Evolutionary conservation across 208 protist genomes (phyloP).

Genomic region (Acanthamoeba royreba): DNA sequence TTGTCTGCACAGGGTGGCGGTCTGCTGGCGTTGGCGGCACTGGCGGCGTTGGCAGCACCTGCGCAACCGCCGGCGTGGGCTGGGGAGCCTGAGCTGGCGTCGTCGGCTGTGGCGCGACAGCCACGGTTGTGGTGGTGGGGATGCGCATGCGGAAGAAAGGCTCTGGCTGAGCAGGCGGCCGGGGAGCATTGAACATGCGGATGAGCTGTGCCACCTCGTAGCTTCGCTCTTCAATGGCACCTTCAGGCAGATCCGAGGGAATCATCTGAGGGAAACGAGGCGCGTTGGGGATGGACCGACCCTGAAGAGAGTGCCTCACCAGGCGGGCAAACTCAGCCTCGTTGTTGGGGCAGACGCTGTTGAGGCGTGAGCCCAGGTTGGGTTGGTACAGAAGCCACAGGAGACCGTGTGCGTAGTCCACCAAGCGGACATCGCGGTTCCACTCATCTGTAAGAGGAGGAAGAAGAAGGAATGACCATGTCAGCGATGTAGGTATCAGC

Average conservation of each 20-base stretch:
- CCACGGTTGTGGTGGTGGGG: not conserved
- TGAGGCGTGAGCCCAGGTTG: conserved; percentile 14
- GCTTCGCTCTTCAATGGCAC: not conserved
- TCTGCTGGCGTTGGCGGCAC: too few relatives aligned
- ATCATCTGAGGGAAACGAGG: not conserved
- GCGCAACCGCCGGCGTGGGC: not conserved
- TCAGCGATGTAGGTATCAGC: not conserved
- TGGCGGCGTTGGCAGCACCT: too few relatives aligned
- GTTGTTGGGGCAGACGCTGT: not conserved
- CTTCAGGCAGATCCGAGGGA: not conserved
- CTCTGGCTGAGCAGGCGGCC: not conserved
- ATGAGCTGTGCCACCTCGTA: not conserved
- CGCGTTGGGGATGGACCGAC: not conserved
- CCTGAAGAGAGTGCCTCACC: not conserved
- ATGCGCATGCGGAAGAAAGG: not conserved
- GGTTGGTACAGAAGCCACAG: conserved; percentile 40
- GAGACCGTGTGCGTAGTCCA: conserved; percentile 7
- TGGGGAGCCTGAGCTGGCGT: not conserved
- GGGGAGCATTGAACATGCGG: not conserved
- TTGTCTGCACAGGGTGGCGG: too few relatives aligned
- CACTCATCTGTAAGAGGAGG: not conserved
- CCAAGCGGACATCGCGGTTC: not conserved
- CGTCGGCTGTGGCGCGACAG: not conserved
- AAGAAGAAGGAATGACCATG: not conserved
- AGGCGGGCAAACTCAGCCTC: not conserved